phyloP scores from a whole-genome alignment of 768 basidiomycete genomes.

The Cyclocybe cylindracea region DNA sequence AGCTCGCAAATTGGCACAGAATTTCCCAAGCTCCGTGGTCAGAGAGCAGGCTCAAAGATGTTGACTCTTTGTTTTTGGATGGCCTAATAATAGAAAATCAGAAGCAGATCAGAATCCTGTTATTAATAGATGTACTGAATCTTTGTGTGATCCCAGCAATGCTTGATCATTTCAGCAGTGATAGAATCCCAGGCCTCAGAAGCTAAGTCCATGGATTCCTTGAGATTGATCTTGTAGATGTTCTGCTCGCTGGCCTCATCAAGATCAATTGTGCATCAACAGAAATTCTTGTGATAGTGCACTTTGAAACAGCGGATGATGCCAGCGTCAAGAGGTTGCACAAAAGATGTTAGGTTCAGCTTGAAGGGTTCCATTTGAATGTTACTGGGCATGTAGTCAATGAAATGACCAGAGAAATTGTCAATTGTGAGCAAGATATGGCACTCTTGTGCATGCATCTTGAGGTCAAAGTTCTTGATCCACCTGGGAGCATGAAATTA shows the following conservation, averaged over 20 bases:
- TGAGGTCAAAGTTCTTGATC: too few relatives aligned
- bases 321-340: slow-evolving; percentile 37
- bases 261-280: slow-evolving; percentile 26
- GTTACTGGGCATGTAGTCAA: slow-evolving; percentile 19
- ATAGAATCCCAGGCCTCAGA: slow-evolving; percentile 34
- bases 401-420: slow-evolving; percentile 29
- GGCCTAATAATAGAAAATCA: too few relatives aligned
- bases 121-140: slow-evolving; percentile 33
- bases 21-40: too few relatives aligned
- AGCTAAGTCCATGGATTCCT: slow-evolving; percentile 36
- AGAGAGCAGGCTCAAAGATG: too few relatives aligned
- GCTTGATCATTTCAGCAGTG: slow-evolving; percentile 29
- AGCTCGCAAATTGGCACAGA: too few relatives aligned
- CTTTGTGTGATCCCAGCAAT: slow-evolving; percentile 38
- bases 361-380: slow-evolving; percentile 30
- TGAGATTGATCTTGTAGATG: slow-evolving; percentile 39
- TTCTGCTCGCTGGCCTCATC: slow-evolving; percentile 28
- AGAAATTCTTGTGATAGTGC: slow-evolving; percentile 29
- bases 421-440: slow-evolving; percentile 34
- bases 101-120: too few relatives aligned
- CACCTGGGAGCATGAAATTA: too few relatives aligned
- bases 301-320: slow-evolving; percentile 39
- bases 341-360: slow-evolving; percentile 35
- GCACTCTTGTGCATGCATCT: too few relatives aligned
- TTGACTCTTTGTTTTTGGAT: too few relatives aligned